Evolutionary conservation across 441 rosid genomes (phyloP).

Genomic region (Viola pubescens): DNA sequence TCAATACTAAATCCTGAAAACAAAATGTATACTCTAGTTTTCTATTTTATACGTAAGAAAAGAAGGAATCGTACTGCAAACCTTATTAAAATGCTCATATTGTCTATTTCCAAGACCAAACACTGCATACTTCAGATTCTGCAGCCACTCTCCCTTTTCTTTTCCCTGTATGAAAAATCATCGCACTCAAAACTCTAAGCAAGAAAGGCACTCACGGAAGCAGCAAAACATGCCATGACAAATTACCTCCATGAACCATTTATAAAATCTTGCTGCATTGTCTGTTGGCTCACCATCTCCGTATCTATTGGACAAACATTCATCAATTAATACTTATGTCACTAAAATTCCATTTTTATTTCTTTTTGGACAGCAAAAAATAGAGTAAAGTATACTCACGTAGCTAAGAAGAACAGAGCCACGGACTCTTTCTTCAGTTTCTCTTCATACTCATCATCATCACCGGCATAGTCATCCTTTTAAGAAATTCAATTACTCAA

Average conservation of each 20-base stretch:
- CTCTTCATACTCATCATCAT: conserved; percentile 87
- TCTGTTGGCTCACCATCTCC: conserved; percentile 99
- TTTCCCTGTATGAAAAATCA: conserved; percentile 36
- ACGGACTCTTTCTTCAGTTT: conserved; percentile 76
- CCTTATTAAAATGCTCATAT: conserved; percentile 97
- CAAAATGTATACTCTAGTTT: too few species aligned
- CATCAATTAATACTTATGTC: not conserved
- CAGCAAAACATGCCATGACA: conserved; percentile 3
- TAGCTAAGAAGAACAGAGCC: conserved; percentile 83
- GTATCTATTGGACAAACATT: conserved; percentile 38
- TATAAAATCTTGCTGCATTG: conserved; percentile 94
- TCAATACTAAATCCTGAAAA: not conserved
- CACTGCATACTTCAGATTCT: conserved; percentile 62
- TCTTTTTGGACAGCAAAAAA: too few species aligned
- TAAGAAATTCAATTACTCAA: conserved; percentile 2
- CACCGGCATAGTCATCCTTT: conserved; percentile 91
- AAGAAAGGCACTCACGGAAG: not conserved
- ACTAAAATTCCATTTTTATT: too few species aligned
- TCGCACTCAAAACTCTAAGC: not conserved
- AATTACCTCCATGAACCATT: conserved; percentile 90
- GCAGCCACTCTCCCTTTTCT: conserved; percentile 73
- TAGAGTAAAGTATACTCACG: conserved; percentile 42
- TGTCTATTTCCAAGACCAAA: conserved; percentile 98
- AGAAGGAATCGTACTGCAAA: conserved; percentile 10
- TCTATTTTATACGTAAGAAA: not conserved